Conservation (phyloP, 139 green algal genomes). For the Chlamydomonas asymmetrica region DNA sequence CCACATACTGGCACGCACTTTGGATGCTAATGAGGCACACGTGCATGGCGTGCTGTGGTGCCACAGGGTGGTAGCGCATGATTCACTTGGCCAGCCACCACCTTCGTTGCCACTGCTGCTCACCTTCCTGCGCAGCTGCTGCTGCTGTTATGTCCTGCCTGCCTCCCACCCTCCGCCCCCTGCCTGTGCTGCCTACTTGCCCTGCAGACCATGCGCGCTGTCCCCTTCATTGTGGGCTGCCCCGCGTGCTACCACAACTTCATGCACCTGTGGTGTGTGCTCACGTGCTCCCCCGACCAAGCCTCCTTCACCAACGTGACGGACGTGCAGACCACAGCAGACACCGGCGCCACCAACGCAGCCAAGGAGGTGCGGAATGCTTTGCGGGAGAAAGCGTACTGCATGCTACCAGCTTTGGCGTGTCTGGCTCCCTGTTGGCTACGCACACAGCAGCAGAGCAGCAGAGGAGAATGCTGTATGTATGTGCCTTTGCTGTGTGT, state of each 20-base stretch:
- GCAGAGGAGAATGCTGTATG: too few species aligned
- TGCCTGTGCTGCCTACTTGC: background rate
- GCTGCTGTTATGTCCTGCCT: background rate
- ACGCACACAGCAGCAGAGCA: background rate
- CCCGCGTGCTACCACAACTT: constrained; percentile 92
- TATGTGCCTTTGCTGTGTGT: too few species aligned
- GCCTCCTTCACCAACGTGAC: constrained; percentile 84
- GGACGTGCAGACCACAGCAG: constrained; percentile 43
- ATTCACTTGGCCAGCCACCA: background rate
- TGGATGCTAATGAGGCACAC: too few species aligned
- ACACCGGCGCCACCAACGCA: constrained; percentile 25
- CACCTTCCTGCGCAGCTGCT: background rate
- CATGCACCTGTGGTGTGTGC: constrained; percentile 79
- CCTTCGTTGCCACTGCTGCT: background rate
- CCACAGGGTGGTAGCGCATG: too few species aligned
- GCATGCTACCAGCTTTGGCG: background rate
- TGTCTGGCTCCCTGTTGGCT: background rate
- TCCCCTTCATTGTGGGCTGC: constrained; percentile 83
- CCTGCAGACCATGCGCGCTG: constrained; percentile 59
- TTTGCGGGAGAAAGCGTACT: background rate
- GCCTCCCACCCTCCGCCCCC: background rate
- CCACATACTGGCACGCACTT: too few species aligned
- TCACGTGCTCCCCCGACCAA: constrained; percentile 81
- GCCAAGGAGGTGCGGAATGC: constrained; percentile 49
- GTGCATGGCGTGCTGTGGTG: too few species aligned